phyloP scores from a whole-genome alignment of 495 filamentous ascomycete genomes.

The Amphirosellinia nigrospora region DNA sequence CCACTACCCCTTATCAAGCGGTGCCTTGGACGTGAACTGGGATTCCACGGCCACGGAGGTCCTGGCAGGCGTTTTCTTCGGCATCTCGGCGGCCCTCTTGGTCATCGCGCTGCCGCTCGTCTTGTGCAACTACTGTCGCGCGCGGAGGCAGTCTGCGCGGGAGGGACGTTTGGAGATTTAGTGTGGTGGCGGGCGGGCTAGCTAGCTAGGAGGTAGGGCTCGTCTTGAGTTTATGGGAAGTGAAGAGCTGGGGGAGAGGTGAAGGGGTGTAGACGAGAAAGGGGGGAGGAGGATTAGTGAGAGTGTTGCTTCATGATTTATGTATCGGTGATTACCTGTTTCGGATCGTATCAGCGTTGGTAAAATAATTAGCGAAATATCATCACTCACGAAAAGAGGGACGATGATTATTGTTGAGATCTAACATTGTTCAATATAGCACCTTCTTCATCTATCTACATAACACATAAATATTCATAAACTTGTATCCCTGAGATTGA shows the following conservation, averaged over 20 bases:
- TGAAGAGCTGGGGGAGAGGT: background rate
- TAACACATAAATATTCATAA: too few relatives aligned
- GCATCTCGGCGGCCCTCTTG: constrained; percentile 14
- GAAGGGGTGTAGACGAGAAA: background rate
- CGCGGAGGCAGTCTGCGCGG: background rate
- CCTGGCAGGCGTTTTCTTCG: constrained; percentile 18
- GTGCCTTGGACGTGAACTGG: background rate
- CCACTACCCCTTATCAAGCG: background rate
- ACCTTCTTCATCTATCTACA: background rate
- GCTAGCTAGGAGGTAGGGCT: background rate
- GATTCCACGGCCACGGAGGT: background rate
- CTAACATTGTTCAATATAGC: too few relatives aligned
- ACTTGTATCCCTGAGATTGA: too few relatives aligned
- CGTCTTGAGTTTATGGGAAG: background rate
- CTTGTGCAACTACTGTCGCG: constrained; percentile 19
- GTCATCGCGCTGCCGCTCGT: constrained; percentile 18
- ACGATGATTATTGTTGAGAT: background rate
- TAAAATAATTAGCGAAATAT: background rate
- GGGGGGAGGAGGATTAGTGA: background rate
- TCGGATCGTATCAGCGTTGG: too few relatives aligned
- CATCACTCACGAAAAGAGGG: background rate
- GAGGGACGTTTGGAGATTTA: constrained; percentile 9
- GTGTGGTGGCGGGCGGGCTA: too few relatives aligned
- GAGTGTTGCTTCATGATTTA: background rate
- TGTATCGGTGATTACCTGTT: background rate